A percentile compares a stretch with the other conserved stretches of the same genome.
Conservation (phyloP, 2,329 filamentous ascomycete species). For the Aspergillus quadrilineatus region DNA sequence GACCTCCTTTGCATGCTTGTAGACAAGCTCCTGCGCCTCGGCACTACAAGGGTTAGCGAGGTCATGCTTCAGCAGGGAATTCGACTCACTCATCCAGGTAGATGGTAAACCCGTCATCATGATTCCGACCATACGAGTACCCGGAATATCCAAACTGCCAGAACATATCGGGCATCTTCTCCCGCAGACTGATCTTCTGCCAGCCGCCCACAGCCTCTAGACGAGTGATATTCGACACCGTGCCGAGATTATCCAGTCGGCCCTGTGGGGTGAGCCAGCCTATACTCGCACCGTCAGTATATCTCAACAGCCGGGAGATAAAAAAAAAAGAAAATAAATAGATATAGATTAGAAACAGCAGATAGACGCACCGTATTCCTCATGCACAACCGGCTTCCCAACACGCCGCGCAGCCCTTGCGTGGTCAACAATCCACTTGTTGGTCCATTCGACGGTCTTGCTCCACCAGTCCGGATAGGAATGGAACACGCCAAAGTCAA, state of each 20-base stretch:
- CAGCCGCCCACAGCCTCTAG: slow-evolving; percentile 16
- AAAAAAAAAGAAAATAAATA: background rate
- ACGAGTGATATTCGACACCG: slow-evolving; percentile 15
- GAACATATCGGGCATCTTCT: slow-evolving; percentile 18
- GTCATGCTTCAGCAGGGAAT: background rate
- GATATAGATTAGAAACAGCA: background rate
- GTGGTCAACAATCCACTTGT: slow-evolving; percentile 17
- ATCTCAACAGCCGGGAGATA: too few relatives aligned
- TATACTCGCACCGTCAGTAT: background rate
- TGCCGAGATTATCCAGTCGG: slow-evolving; percentile 11
- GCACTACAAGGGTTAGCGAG: slow-evolving; percentile 1
- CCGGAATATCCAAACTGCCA: slow-evolving; percentile 17
- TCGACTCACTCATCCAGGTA: slow-evolving; percentile 15
- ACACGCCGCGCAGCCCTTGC: background rate
- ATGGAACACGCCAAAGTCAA: slow-evolving; percentile 18
- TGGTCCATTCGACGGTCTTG: slow-evolving; percentile 17
- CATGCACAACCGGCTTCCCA: slow-evolving; percentile 16
- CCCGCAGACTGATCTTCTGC: slow-evolving; percentile 15
- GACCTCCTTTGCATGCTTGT: slow-evolving; percentile 13
- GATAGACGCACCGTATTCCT: slow-evolving; percentile 13
- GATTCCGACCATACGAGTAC: slow-evolving; percentile 17
- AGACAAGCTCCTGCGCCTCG: slow-evolving; percentile 16
- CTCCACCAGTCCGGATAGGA: slow-evolving; percentile 20
- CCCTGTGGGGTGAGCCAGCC: slow-evolving; percentile 14
- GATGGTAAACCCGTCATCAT: slow-evolving; percentile 18